Evolutionary conservation across 2,329 filamentous ascomycete species (phyloP).

Genomic region (Curvularia verruculosa): DNA sequence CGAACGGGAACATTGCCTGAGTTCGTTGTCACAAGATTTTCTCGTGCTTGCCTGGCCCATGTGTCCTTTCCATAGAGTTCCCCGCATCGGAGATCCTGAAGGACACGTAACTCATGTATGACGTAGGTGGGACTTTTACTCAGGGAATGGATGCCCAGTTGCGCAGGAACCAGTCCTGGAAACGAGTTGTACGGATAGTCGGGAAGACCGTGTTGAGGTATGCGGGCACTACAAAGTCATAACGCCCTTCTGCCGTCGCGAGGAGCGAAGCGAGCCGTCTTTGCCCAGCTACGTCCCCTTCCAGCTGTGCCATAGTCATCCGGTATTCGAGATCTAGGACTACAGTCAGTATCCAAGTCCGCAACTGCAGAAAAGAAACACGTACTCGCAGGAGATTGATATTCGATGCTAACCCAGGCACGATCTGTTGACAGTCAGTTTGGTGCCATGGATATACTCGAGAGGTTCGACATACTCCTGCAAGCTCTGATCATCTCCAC

Average conservation of each 20-base stretch:
- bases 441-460: neutral
- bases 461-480: slow-evolving; percentile 29
- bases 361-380: neutral
- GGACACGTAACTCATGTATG: slow-evolving; percentile 3
- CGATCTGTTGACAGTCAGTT: slow-evolving; percentile 34
- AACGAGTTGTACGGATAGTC: slow-evolving; percentile 44
- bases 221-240: slow-evolving; percentile 63
- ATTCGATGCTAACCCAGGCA: slow-evolving; percentile 44
- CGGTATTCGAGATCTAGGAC: slow-evolving; percentile 53
- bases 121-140: neutral
- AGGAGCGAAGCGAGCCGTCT: slow-evolving; percentile 64
- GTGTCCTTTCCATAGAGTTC: neutral
- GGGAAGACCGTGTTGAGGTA: slow-evolving; percentile 62
- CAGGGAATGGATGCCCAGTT: slow-evolving; percentile 45
- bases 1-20: neutral
- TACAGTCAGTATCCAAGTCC: slow-evolving; percentile 2
- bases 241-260: slow-evolving; percentile 71
- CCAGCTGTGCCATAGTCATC: slow-evolving; percentile 51
- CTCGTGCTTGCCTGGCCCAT: neutral
- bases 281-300: slow-evolving; percentile 43
- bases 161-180: slow-evolving; percentile 49
- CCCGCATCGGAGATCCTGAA: neutral
- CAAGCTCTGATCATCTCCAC: slow-evolving; percentile 57
- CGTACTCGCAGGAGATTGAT: slow-evolving; percentile 54
- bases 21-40: neutral